Evolutionary conservation across 306 rosid species (phyloP).

Genomic region (Quercus rubra): DNA sequence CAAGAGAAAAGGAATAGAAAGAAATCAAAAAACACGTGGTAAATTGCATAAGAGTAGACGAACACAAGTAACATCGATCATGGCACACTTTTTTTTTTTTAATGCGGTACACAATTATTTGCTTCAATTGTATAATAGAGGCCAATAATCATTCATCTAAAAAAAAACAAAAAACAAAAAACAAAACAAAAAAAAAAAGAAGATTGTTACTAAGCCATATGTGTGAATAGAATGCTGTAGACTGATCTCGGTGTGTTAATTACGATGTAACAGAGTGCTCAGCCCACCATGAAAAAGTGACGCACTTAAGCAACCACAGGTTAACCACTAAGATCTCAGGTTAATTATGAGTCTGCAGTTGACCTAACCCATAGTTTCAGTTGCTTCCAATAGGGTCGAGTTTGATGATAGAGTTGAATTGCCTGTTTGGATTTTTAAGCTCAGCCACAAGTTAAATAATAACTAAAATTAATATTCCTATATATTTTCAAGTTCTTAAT

Average conservation of each 20-base stretch:
- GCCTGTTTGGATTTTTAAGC: neutral
- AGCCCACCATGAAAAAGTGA: conserved; percentile 28
- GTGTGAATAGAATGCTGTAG: neutral
- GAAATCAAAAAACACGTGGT: conserved; percentile 37
- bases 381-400: conserved; percentile 6
- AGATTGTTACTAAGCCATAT: too few species aligned
- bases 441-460: neutral
- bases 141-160: conserved; percentile 3
- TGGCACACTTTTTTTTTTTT: too few species aligned
- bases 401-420: conserved; percentile 9
- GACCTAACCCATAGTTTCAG: conserved; percentile 2
- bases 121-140: neutral
- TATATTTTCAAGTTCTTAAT: neutral
- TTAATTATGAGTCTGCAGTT: conserved; percentile 1
- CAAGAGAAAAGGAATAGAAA: neutral
- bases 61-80: neutral
- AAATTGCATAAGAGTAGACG: conserved; percentile 9
- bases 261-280: conserved; percentile 24
- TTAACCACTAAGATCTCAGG: conserved; percentile 14
- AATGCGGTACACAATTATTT: neutral
- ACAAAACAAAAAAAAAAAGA: too few species aligned
- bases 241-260: conserved; percentile 7
- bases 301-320: neutral
- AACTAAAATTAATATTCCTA: neutral
- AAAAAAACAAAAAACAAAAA: neutral